Conservation (phyloP, 1,284 basidiomycete species). For the Earliella scabrosa region DNA sequence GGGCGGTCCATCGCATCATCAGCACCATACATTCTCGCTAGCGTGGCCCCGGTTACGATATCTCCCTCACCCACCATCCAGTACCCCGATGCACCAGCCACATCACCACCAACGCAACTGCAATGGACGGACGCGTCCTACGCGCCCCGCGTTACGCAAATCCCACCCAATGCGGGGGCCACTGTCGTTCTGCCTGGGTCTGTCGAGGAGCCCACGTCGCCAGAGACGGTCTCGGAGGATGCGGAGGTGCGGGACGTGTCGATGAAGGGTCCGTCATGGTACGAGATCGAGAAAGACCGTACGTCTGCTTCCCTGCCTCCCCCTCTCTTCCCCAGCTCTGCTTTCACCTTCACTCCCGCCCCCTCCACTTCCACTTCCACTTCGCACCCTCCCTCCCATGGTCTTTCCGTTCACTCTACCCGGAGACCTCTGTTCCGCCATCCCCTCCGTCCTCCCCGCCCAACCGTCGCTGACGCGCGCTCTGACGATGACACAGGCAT, state of each 20-base stretch:
- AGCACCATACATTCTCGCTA: constrained; percentile 6
- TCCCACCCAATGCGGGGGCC: constrained; percentile 4
- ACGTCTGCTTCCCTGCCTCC: constrained; percentile 38
- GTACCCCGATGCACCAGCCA: constrained; percentile 3
- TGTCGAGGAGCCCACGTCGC: constrained; percentile 50
- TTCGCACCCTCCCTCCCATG: constrained; percentile 2
- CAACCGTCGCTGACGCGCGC: constrained; percentile 16
- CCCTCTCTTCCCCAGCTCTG: background rate
- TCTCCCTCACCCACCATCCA: constrained; percentile 10
- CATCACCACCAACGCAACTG: background rate
- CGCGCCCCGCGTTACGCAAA: constrained; percentile 14
- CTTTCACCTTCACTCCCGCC: background rate
- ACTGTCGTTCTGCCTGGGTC: constrained; percentile 40
- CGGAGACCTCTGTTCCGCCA: constrained; percentile 4
- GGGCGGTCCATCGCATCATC: constrained; percentile 14
- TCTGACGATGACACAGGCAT: constrained; percentile 48
- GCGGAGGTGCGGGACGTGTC: constrained; percentile 46
- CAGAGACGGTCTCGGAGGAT: constrained; percentile 21
- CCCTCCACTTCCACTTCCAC: background rate
- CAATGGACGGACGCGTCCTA: constrained; percentile 16
- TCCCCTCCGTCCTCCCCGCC: constrained; percentile 11
- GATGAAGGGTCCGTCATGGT: constrained; percentile 68
- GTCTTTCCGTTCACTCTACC: background rate
- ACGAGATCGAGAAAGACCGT: constrained; percentile 73
- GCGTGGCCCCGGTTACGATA: background rate